These are phyloP conservation scores for Hypomyces perniciosus DNA, from an alignment of 2,329 filamentous ascomycete species.

Conservation along the genomic window DNA sequence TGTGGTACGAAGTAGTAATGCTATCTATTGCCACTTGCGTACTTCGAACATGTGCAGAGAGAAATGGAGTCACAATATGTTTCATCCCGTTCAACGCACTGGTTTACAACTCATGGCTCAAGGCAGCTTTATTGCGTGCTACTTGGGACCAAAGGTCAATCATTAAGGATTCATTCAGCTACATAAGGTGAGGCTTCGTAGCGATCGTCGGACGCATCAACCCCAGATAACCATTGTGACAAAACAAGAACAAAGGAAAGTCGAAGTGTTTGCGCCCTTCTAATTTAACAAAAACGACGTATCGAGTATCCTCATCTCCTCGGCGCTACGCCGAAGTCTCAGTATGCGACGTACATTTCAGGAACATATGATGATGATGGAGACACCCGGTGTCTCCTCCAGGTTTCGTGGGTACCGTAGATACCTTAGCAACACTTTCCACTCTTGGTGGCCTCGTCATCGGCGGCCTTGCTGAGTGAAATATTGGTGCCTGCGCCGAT, in stretches of 20 bases:
- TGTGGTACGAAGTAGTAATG: no score
- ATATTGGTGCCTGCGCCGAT: constrained; percentile 78
- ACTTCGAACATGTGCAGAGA: no score
- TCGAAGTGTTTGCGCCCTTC: constrained; percentile 34
- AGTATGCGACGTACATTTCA: constrained; percentile 29
- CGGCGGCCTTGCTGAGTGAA: constrained; percentile 78
- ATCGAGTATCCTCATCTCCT: constrained; percentile 30
- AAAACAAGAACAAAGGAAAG: constrained; percentile 36
- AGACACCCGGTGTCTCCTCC: constrained; percentile 30
- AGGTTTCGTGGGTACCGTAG: constrained; percentile 23
- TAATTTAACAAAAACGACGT: constrained; percentile 33
- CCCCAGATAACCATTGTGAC: constrained; percentile 31
- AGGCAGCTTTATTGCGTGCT: no score
- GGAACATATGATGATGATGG: constrained; percentile 23
- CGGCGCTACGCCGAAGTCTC: constrained; percentile 25
- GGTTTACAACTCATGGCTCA: no score
- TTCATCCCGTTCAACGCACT: no score
- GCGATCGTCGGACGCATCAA: constrained; percentile 33
- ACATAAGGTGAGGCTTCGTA: constrained; percentile 33
- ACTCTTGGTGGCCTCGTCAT: constrained; percentile 67
- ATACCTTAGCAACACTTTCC: constrained; percentile 70
- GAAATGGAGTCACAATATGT: no score
- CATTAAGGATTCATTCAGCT: constrained; percentile 35
- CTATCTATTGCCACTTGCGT: no score
- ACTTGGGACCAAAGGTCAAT: background rate